These are phyloP conservation scores for Arthroderma sp. DNA, from an alignment of 2,329 filamentous ascomycete species.

Conservation along the genomic window DNA sequence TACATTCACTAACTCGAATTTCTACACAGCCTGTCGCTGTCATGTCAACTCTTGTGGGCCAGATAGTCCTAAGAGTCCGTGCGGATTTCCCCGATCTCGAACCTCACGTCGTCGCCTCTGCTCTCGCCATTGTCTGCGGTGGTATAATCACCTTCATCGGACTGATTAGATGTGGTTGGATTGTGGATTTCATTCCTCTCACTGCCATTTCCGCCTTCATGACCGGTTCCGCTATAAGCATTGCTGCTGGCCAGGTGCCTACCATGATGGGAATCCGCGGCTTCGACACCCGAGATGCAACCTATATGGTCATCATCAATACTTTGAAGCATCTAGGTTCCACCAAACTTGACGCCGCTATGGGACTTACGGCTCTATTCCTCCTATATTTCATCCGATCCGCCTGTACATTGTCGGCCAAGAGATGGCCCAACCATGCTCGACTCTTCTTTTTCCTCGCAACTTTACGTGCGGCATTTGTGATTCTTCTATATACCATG, in stretches of 20 bases:
- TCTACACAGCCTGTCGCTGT: slow-evolving; percentile 70
- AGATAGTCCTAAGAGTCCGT: slow-evolving; percentile 56
- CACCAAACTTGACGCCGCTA: slow-evolving; percentile 63
- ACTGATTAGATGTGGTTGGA: slow-evolving; percentile 67
- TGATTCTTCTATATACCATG: slow-evolving; percentile 83
- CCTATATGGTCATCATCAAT: slow-evolving; percentile 75
- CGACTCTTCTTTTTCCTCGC: slow-evolving; percentile 82
- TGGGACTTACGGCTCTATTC: slow-evolving; percentile 70
- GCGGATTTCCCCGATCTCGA: slow-evolving; percentile 42
- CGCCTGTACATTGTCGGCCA: slow-evolving; percentile 51
- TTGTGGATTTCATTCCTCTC: slow-evolving; percentile 86
- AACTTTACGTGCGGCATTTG: slow-evolving; percentile 78
- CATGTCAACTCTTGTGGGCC: slow-evolving; percentile 80
- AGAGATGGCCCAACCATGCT: slow-evolving; percentile 53
- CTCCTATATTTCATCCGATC: slow-evolving; percentile 65
- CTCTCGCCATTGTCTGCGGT: slow-evolving; percentile 64
- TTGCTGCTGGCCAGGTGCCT: slow-evolving; percentile 71
- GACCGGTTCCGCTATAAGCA: slow-evolving; percentile 88
- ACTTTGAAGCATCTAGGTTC: slow-evolving; percentile 57
- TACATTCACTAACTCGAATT: not conserved
- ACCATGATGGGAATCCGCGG: slow-evolving; percentile 62
- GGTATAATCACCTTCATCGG: slow-evolving; percentile 67
- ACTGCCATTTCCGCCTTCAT: slow-evolving; percentile 89
- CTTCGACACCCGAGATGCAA: slow-evolving; percentile 61
- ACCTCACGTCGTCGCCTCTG: slow-evolving; percentile 57